Base-by-base conservation (phyloP, 306 rosid species). In the Medicago lupulina region DNA sequence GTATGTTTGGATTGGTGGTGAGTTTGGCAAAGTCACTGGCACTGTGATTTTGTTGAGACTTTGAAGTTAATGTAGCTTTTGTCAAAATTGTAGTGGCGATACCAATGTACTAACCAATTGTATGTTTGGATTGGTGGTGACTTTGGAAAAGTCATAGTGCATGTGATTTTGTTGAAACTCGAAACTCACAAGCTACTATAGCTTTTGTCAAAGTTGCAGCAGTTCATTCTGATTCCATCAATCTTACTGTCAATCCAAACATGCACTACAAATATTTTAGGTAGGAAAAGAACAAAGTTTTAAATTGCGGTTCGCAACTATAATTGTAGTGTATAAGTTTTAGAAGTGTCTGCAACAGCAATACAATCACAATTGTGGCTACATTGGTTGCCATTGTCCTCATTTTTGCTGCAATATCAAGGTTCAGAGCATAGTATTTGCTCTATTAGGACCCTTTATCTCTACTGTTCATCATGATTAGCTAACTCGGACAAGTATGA, bases 361-460 rank as follows among this genome's bases (percentile, higher is more conserved):
- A 7, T 15, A 55, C 34, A 10, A 23, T 10, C n/a, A 19, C 15
- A 19, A 21, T 10, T 19, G 36, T 10, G 28, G 28, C 28, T 23
- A 23, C 28, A 23, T 23, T 2, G 15, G 62, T 8, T 57, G 62
- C n/a, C 19, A 8, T 55, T 55, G 25, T 55, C 6, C 0, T 13
- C 4, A 11, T 44, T 44, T 43, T 9, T 43, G 15, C 49, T 0
- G 15, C 12, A 17, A 54, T 54, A 4, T 9, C 7, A 0, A 7
- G 13, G 25, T 53, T 54, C 9, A 13, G 50, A 47, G 8, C 41
- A 8, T 73, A 16, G 14, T 28, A 28, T 3, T 25, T 44, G 54
- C 39, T 55, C 53, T 57, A 25, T 28, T 34, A 14, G 67, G 39
- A 64, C 51, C 25, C 6, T 16, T 50, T 78, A n/a, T 70, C 31